Evolutionary conservation across 2,329 filamentous ascomycete genomes (phyloP), one percentile per base, ranked within the genome.

Genomic region (Tricladium varicosporioides): DNA sequence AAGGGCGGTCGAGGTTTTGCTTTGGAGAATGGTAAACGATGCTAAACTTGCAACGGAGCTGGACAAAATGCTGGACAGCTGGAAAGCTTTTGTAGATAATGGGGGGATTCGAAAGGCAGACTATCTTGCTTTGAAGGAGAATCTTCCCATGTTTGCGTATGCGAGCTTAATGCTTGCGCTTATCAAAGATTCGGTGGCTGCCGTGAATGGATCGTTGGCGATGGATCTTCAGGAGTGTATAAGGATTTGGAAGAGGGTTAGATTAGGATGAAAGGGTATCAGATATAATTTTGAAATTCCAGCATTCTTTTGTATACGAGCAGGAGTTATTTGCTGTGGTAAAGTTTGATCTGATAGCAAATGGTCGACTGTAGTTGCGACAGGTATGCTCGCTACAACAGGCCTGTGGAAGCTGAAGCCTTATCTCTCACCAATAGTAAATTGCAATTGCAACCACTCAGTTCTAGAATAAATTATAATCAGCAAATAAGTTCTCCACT

Each of bases 191-290:
- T 74, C 78, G 0, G 73, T 76, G 1, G 69, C 67, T 1, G 78
- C 75, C 0, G 61, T 73, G 32, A 78, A 81, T 61, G 80, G 79
- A 1, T 76, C 76, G 0, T 57, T 82, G 53, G 72, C 77, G 2
- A 72, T 77, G 70, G 80, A 84, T 51, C 63, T 84, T 66, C 80
- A 82, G 65, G 80, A 84, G 61, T 82, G 80, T 54, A 61, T 83
- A 61, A 65, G 75, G 13, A 74, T 82, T 67, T 83, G 80, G 81
- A 77, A 72, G 60, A 77, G 74, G 52, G 78, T 83, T 9, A 70
- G 80, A 47, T 67, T 83, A 11, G 81, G 80, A 5, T 81, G 27
- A 60, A 40, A 27, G 22, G 22, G 7, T 27, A 27, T 3, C 22
- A 27, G 22, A 27, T n/a, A n/a, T n/a, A n/a, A n/a, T n/a, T 27